These are phyloP conservation scores for Syzygium grande DNA, from an alignment of 345 rosid genomes.

Conservation along the genomic window DNA sequence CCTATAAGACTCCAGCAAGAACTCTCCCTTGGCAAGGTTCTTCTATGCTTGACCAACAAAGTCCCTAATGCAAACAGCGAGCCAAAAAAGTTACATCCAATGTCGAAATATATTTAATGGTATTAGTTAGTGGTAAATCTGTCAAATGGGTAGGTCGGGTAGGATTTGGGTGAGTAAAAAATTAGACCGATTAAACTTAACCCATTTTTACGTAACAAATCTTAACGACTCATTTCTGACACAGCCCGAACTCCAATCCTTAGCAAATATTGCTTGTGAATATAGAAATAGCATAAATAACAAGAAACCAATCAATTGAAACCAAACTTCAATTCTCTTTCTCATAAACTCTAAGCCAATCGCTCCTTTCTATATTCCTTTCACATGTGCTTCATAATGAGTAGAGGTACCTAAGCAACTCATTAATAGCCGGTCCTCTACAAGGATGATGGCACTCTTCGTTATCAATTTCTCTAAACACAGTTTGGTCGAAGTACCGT, in stretches of 20 bases:
- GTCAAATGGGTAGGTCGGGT: neutral
- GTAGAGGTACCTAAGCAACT: neutral
- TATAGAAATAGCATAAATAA: neutral
- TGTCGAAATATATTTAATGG: neutral
- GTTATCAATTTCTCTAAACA: neutral
- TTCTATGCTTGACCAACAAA: neutral
- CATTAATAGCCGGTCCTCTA: neutral
- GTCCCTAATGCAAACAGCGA: neutral
- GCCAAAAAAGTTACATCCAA: neutral
- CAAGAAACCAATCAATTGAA: neutral
- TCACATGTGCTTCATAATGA: neutral
- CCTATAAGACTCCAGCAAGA: neutral
- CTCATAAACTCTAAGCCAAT: neutral
- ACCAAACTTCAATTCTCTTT: neutral
- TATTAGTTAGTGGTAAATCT: neutral
- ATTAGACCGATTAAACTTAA: neutral
- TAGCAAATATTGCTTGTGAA: neutral
- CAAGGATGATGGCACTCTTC: neutral
- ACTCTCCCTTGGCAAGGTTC: neutral
- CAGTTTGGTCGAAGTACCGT: neutral
- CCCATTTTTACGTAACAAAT: neutral
- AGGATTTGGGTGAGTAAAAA: neutral
- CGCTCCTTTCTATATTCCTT: neutral
- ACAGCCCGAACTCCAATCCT: neutral
- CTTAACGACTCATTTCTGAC: neutral